Conservation (phyloP, 2,329 filamentous ascomycete species). For the Pyrenophora tritici-repentis region DNA sequence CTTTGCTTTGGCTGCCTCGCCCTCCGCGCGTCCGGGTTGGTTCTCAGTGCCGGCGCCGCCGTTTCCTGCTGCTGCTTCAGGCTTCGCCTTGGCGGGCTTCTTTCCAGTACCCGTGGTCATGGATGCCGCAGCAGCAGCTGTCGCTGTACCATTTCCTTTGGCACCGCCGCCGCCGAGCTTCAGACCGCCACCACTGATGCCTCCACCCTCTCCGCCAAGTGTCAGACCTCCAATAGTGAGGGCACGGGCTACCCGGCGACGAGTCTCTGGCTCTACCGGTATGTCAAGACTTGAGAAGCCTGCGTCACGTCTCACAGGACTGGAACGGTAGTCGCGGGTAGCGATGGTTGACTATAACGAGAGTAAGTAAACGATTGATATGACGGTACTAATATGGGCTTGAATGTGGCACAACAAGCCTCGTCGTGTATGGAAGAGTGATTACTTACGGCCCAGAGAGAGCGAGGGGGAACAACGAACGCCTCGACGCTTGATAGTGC, state of each 20-base stretch:
- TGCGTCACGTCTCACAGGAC: conserved; percentile 15
- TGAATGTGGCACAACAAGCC: too few relatives aligned
- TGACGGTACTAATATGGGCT: neutral
- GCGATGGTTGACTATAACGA: conserved; percentile 16
- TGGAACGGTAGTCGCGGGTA: conserved; percentile 19
- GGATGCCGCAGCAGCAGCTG: conserved; percentile 8
- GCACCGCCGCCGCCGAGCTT: conserved; percentile 23
- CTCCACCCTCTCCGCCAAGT: conserved; percentile 38
- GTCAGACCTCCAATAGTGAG: conserved; percentile 38
- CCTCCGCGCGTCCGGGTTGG: conserved; percentile 24
- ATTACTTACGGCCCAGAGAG: conserved; percentile 29
- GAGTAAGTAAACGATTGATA: neutral
- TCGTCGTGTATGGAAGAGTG: neutral
- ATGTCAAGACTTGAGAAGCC: neutral
- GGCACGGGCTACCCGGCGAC: conserved; percentile 12
- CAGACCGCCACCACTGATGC: conserved; percentile 30
- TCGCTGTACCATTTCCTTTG: conserved; percentile 13
- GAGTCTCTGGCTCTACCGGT: neutral
- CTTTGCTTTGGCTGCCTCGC: conserved; percentile 19
- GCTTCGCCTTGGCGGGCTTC: conserved; percentile 5
- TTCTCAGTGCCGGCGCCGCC: conserved; percentile 25
- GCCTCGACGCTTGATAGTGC: conserved; percentile 29
- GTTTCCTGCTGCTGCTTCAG: conserved; percentile 3
- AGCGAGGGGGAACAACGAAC: conserved; percentile 23
- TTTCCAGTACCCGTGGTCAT: conserved; percentile 9